Evolutionary conservation across 176 grass and related monocot species (phyloP), one percentile per base, ranked within the genome.

Genomic region (Bromus sterilis): DNA sequence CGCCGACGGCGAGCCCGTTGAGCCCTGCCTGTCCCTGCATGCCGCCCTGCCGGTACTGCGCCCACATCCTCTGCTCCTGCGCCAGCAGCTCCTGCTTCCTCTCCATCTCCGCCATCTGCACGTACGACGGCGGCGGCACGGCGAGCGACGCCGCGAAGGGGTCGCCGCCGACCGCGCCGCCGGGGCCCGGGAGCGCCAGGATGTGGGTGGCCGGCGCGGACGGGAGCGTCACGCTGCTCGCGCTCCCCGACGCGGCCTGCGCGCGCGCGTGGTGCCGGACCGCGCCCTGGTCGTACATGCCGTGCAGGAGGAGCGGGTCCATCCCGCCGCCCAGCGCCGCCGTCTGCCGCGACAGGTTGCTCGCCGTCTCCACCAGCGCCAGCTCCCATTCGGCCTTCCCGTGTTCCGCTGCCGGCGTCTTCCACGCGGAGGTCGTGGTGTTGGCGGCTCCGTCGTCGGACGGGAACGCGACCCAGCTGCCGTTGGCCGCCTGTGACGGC

Each of bases 361-460:
- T 98, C 9, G 90, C 81, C 9, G 88, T 94, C 37, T 94, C 95
- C 49, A 94, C 92, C 0, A 98, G 84, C 8, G 76, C 86, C 4
- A 94, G 59, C 86, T 94, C 95, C 95, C 95, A 98, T 49, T 93
- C 92, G 9, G 84, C 84, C 60, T 94, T 98, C 41, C 90, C 90
- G 2, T 74, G 16, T 75, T 97, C 92, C 1, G 88, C 87, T 0
- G 90, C 92, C 12, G 86, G 84, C 31, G 83, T 94, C 61, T 94
- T 71, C 95, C 92, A 98, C 59, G 92, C 92, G 6, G 90, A 94
- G 1, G 84, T 89, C 58, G 73, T 91, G 51, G 76, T 81, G 33
- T 66, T 31, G 4, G 82, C 1, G 2, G 36, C 56, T 26, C 58
- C 9, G 16, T 79, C 75, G 11, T 92, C 87, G 1, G 89, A 90